Base-by-base conservation (phyloP, 2,329 filamentous ascomycete species). In the Venturia aucupariae region DNA sequence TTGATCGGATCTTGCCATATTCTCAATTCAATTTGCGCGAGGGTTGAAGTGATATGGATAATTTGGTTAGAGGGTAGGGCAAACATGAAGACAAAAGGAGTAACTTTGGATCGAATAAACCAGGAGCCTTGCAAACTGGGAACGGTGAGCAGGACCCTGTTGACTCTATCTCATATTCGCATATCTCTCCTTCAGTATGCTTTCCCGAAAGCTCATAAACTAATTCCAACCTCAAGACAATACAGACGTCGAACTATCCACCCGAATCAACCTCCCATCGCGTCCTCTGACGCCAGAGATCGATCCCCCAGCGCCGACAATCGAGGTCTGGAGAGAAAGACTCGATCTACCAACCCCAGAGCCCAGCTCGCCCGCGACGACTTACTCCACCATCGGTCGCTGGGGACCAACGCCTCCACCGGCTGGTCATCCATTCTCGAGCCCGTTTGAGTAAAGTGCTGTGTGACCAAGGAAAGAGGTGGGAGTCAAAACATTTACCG, bases 211-310 rank as follows among this genome's bases (percentile, higher is more conserved):
- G 42, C 2, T 60, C 38, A 42, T 19, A 30, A 13, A 38, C 59
- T 60, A 17, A 57, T 35, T 4, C 15, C 19, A 5, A n/a, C n/a
- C 24, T 17, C 15, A 35, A 57, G 51, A 35, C 8, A 57, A 35
- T 10, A 35, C 51, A 19, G 51, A 57, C 51, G 51, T 57, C 8
- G 27, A 57, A 57, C 17, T 57, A 6, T 57, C 51, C 51, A 35
- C 27, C 15, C 44, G 35, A 22, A 41, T 60, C 64, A 55, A 22
- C 32, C 19, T 62, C 13, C 64, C 60, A n/a, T 61, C 57, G 15
- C 41, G 64, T 30, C 60, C 64, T 32, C 44, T 65, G 35, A 65
- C 64, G 17, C 64, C 64, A 22, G 64, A 65, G 22, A 63, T 65
- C 60, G 64, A 65, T 44, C 64, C 64, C 30, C 64, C 64, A 8